Base-by-base conservation (phyloP, 345 rosid genomes). In the Hibiscus trionum region DNA sequence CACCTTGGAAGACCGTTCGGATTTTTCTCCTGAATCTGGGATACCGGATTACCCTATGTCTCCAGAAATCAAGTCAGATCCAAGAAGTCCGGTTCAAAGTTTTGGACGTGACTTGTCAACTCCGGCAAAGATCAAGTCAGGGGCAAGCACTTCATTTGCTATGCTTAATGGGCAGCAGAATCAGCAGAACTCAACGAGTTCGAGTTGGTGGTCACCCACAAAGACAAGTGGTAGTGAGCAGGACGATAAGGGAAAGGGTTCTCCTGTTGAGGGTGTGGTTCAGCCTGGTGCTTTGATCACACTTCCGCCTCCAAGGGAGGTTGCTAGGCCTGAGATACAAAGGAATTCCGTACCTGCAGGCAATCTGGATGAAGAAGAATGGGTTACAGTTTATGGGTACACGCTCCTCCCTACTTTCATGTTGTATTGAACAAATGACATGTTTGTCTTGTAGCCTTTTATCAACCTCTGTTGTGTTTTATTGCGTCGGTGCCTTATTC, bases 361-460 rank as follows among this genome's bases (percentile, higher is more conserved):
- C 59, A 87, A 86, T 65, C 84, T 92, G 75, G 88, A 92, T 24
- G 97, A 90, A 79, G 99, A 92, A 86, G 94, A 92, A 78, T 95
- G 99, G 99, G 90, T 92, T 79, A 95, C 99, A 46, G 97, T 95
- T 72, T 95, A 92, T 76, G 99, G 99, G 99, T 92, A 88, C 73
- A 88, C 73, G 81, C 42, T 7, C n/a, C 42, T 7, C 14, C 61
- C 56, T 39, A 29, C 50, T 46, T 62, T 67, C 60, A 11, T 69
- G 46, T 53, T 53, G 6, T 52, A 11, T 5, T 27, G 46, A 60
- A 26, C 39, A 37, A n/a, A 10, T 57, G 61, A 24, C 11, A 14
- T 58, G 26, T 16, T 15, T 60, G 3, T 53, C 31, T 39, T 42
- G 42, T 57, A 42, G 55, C 16, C 16, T 71, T 58, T 5, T 17